Evolutionary conservation across 2,329 filamentous ascomycete species (phyloP), one percentile per base, ranked within the genome.

Genomic region (Macroventuria anomochaeta): DNA sequence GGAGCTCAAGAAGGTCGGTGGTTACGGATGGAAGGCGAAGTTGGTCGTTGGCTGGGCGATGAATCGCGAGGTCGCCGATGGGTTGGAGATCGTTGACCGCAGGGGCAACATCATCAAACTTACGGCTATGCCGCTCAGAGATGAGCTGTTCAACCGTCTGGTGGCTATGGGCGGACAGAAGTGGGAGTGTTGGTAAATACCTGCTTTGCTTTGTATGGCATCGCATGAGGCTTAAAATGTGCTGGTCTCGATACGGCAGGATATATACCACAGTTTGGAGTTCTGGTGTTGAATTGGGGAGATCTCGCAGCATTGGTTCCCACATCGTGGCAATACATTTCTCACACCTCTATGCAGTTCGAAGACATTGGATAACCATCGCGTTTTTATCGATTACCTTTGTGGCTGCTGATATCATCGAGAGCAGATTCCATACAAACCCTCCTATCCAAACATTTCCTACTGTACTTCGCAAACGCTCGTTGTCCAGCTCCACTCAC

Each of bases 11-110:
- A 96, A 96, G 75, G 78, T 93, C 1, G 90, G 91, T 4, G 91
- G 91, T 0, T 79, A 93, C 29, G 90, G 90, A 0, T 96, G 90
- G 90, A 96, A 95, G 75, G 86, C 86, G 1, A 93, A 91, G 77
- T 76, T 95, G 42, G 82, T 95, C 1, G 88, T 95, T 0, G 90
- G 90, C 0, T 91, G 91, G 89, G 87, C 88, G 0, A 81, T 91
- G 65, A 83, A 85, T 0, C 81, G 86, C 40, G 86, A 93, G 71
- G 85, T 95, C 25, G 85, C 88, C 0, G 91, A 95, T 76, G 90
- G 89, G 0, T 63, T 96, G 60, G 80, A 90, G 59, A 84, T 93
- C 59, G 77, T 78, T 21, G 85, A 85, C n/a, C 79, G 78, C 47
- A 75, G 75, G 12, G 84, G 87, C 0, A 75, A 82, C 13, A 78